Conservation (phyloP, 805 yeast genomes). For the Metschnikowia continentalis region DNA sequence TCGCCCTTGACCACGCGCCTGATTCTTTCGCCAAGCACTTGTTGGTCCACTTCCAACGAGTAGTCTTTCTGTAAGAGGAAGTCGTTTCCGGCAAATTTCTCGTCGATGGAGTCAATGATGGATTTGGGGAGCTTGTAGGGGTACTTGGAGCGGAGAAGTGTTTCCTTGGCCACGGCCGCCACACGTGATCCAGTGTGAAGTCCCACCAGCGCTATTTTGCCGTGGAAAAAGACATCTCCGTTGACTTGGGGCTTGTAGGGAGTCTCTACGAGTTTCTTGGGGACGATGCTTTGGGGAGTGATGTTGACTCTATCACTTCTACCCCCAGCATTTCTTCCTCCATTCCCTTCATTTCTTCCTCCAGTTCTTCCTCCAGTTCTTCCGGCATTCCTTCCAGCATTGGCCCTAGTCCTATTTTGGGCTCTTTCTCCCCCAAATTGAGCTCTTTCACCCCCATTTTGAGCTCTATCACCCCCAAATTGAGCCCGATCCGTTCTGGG, state of each 20-base stretch:
- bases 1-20: conserved; percentile 33
- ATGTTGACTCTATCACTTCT: too few relatives aligned
- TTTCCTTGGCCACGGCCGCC: conserved; percentile 38
- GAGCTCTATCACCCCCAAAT: too few relatives aligned
- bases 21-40: conserved; percentile 22
- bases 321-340: too few relatives aligned
- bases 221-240: conserved; percentile 34
- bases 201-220: conserved; percentile 24
- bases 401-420: too few relatives aligned
- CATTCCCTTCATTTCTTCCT: too few relatives aligned
- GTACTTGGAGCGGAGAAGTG: conserved; percentile 35
- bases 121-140: conserved; percentile 37
- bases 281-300: conserved; percentile 9
- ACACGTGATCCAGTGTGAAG: conserved; percentile 29
- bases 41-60: conserved; percentile 20
- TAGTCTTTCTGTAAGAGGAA: conserved; percentile 32
- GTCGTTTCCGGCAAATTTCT: conserved; percentile 22
- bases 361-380: too few relatives aligned
- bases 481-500: not conserved
- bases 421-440: too few relatives aligned
- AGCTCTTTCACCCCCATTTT: too few relatives aligned
- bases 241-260: conserved; percentile 20
- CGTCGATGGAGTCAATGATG: conserved; percentile 23
- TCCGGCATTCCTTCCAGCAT: too few relatives aligned
- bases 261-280: conserved; percentile 13